Evolutionary conservation across 345 rosid species (phyloP).

Genomic region (Populus ilicifolia): DNA sequence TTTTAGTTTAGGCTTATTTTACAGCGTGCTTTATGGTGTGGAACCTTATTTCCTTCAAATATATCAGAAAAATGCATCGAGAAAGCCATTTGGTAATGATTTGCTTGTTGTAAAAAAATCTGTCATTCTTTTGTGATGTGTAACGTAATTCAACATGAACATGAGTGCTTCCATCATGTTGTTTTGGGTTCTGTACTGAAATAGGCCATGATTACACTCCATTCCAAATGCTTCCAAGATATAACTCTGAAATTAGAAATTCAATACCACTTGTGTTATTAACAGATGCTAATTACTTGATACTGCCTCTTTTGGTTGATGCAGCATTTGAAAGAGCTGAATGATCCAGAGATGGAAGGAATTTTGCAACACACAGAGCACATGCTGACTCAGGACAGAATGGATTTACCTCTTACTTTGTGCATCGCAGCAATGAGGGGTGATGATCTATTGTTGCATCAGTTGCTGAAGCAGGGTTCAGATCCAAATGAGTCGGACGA

Average conservation of each 20-base stretch:
- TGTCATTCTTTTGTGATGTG: background rate
- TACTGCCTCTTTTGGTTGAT: conserved; percentile 1
- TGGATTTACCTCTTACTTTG: conserved; percentile 74
- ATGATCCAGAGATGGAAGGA: conserved; percentile 54
- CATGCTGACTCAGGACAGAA: conserved; percentile 70
- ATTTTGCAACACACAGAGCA: conserved; percentile 61
- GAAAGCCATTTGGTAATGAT: background rate
- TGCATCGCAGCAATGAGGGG: conserved; percentile 83
- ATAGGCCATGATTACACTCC: background rate
- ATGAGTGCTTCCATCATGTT: background rate
- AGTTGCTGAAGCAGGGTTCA: conserved; percentile 61
- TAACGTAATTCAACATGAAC: background rate
- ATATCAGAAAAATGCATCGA: background rate
- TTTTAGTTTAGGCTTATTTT: background rate
- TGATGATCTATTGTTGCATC: conserved; percentile 69
- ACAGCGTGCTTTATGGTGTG: no score
- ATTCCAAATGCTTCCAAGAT: background rate
- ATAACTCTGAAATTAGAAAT: background rate
- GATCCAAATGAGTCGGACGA: conserved; percentile 65
- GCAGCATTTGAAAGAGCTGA: conserved; percentile 69
- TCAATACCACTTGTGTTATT: background rate
- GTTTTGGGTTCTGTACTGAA: background rate
- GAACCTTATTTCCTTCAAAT: background rate
- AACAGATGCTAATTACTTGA: background rate
- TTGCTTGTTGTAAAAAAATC: background rate